Evolutionary conservation across 768 basidiomycete species (phyloP).

Genomic region (Rhodotorula paludigena): DNA sequence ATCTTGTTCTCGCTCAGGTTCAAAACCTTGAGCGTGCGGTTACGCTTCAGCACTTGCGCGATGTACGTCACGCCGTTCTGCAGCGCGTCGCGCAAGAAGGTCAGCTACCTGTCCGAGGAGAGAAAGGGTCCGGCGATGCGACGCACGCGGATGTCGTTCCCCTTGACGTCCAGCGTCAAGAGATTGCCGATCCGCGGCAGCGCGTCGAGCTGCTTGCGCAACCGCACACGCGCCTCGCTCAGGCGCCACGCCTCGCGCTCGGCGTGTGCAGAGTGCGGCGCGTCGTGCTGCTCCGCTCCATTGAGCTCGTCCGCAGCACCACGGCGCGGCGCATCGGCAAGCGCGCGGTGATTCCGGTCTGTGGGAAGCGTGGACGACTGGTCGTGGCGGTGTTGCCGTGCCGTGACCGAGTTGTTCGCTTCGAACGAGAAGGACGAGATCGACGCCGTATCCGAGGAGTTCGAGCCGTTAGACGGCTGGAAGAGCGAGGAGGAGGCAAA

Average conservation of each 20-base stretch:
- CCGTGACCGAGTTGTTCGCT: conserved; percentile 32
- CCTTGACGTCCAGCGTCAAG: conserved; percentile 81
- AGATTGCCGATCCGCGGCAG: conserved; percentile 79
- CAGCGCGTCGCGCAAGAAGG: neutral
- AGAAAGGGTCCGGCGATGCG: no score
- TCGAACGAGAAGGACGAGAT: neutral
- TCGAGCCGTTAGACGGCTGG: neutral
- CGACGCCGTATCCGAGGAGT: neutral
- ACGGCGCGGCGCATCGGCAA: no score
- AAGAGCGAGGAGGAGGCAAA: neutral
- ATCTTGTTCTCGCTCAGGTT: conserved; percentile 93
- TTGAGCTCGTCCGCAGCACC: no score
- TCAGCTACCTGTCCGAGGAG: neutral
- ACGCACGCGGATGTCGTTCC: conserved; percentile 84
- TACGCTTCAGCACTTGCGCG: conserved; percentile 91
- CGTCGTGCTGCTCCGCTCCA: neutral
- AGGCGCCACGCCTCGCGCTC: conserved; percentile 34
- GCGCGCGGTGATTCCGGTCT: no score
- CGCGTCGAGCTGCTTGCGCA: conserved; percentile 79
- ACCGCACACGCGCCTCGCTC: conserved; percentile 54
- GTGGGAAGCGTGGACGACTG: neutral
- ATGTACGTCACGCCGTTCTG: conserved; percentile 78
- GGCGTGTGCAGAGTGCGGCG: neutral
- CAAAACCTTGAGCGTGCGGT: conserved; percentile 86
- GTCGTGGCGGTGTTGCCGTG: conserved; percentile 19